These are phyloP conservation scores for Termitomyces sp. DNA, from an alignment of 768 basidiomycete genomes.

Conservation along the genomic window DNA sequence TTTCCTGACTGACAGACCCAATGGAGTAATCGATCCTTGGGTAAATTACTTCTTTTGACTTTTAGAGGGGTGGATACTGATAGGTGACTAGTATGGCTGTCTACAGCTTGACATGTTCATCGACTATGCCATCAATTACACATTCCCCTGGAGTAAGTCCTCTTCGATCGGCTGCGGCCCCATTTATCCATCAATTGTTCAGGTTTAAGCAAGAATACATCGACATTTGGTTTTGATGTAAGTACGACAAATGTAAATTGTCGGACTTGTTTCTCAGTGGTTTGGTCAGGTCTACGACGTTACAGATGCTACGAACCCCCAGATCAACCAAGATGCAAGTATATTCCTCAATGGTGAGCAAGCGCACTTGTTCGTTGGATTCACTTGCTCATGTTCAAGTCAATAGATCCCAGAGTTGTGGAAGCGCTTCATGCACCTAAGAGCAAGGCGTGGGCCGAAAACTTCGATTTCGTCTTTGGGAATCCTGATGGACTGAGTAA, in stretches of 20 bases:
- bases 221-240: conserved; percentile 34
- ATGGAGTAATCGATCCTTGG: conserved; percentile 54
- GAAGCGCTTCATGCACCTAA: conserved; percentile 65
- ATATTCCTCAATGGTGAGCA: conserved; percentile 65
- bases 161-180: background rate
- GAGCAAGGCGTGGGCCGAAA: conserved; percentile 40
- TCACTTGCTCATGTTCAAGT: background rate
- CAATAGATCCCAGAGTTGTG: conserved; percentile 45
- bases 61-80: background rate
- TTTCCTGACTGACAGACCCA: conserved; percentile 35
- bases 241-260: background rate
- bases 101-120: conserved; percentile 56
- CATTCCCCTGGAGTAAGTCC: conserved; percentile 49
- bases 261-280: background rate
- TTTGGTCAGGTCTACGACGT: conserved; percentile 42
- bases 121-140: conserved; percentile 70
- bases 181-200: background rate
- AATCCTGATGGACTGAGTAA: conserved; percentile 22
- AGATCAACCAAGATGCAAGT: conserved; percentile 40
- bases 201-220: conserved; percentile 23
- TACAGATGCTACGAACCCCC: conserved; percentile 50
- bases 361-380: conserved; percentile 4
- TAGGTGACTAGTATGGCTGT: conserved; percentile 49
- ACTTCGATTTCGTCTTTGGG: conserved; percentile 33
- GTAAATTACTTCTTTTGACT: conserved; percentile 20